These are phyloP conservation scores for Quercus glauca DNA, from an alignment of 306 rosid genomes.

Conservation along the genomic window DNA sequence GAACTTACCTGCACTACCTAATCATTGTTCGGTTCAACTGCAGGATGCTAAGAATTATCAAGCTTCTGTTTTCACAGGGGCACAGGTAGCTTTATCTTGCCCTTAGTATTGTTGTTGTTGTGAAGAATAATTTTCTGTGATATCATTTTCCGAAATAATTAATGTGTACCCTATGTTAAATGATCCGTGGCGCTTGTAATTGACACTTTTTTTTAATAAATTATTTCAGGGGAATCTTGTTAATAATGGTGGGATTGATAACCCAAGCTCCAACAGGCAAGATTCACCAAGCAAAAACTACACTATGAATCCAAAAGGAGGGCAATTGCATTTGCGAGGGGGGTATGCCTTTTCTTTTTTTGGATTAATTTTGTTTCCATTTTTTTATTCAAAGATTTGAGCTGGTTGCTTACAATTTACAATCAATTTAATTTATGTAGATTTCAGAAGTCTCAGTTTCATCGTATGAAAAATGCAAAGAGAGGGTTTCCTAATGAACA, in stretches of 20 bases:
- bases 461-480: slow-evolving; percentile 46
- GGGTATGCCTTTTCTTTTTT: slow-evolving; percentile 36
- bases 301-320: slow-evolving; percentile 48
- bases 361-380: not conserved
- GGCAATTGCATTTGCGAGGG: slow-evolving; percentile 34
- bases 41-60: slow-evolving; percentile 38
- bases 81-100: slow-evolving; percentile 49
- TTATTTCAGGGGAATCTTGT: slow-evolving; percentile 51
- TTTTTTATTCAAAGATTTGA: slow-evolving; percentile 6
- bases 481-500: slow-evolving; percentile 36
- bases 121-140: not conserved
- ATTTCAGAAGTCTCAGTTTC: slow-evolving; percentile 66
- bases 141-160: not conserved
- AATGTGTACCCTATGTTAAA: not conserved
- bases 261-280: slow-evolving; percentile 50
- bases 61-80: slow-evolving; percentile 34
- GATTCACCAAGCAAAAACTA: slow-evolving; percentile 44
- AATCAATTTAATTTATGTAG: slow-evolving; percentile 38
- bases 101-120: slow-evolving; percentile 13
- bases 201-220: slow-evolving; percentile 2
- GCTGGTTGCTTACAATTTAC: slow-evolving; percentile 8
- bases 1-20: slow-evolving; percentile 26
- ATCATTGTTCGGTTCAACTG: slow-evolving; percentile 24
- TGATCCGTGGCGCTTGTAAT: slow-evolving; percentile 2
- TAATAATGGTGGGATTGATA: slow-evolving; percentile 32